phyloP scores from a whole-genome alignment of 2,329 filamentous ascomycete genomes.

The Paecilomyces sp. region DNA sequence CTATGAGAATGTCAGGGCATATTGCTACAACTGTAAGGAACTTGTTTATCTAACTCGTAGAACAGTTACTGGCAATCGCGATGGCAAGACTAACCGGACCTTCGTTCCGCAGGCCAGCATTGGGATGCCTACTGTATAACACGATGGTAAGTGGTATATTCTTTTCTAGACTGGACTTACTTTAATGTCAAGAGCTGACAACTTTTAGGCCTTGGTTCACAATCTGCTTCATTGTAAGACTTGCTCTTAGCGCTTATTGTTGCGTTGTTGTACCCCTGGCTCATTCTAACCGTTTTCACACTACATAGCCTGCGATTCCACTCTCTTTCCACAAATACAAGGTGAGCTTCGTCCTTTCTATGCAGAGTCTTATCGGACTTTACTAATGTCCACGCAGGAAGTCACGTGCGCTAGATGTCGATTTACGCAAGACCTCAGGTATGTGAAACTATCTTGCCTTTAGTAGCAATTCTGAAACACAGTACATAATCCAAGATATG shows the following conservation, averaged over 20 bases:
- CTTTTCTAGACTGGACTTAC: background rate
- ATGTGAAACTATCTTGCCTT: conserved; percentile 2
- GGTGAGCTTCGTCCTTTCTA: conserved; percentile 11
- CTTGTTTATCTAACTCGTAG: background rate
- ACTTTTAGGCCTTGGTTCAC: conserved; percentile 37
- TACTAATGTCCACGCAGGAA: conserved; percentile 22
- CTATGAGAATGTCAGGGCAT: conserved; percentile 39
- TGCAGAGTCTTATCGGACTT: background rate
- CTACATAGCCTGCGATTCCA: conserved; percentile 29
- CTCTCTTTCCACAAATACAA: conserved; percentile 33
- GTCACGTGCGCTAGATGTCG: conserved; percentile 31
- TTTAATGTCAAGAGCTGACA: conserved; percentile 4
- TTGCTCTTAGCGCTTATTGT: background rate
- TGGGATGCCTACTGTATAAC: conserved; percentile 39
- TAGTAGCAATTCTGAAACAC: background rate
- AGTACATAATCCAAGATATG: background rate
- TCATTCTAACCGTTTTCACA: background rate
- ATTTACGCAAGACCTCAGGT: conserved; percentile 31
- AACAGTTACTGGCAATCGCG: background rate
- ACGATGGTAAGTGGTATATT: conserved; percentile 28
- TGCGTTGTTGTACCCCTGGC: background rate
- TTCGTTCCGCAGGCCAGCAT: conserved; percentile 27
- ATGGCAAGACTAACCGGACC: background rate
- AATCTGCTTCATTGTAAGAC: conserved; percentile 36
- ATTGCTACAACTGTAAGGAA: conserved; percentile 39